Evolutionary conservation across 495 filamentous ascomycete species (phyloP).

Genomic region (Massariosphaeria phaeospora): DNA sequence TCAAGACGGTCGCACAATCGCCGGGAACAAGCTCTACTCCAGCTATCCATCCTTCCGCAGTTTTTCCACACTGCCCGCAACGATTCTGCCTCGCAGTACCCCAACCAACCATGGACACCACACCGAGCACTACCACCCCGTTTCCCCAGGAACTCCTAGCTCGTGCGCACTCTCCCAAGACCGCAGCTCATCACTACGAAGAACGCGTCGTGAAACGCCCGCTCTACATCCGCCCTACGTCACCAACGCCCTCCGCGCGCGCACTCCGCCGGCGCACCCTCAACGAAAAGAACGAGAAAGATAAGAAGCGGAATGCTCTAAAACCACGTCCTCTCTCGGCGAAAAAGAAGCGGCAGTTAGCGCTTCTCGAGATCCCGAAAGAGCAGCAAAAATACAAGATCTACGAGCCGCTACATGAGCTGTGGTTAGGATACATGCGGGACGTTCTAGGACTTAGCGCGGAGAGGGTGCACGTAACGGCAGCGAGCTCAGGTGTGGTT

Average conservation of each 20-base stretch:
- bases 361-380: constrained; percentile 68
- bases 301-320: constrained; percentile 47
- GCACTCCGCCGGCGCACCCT: constrained; percentile 54
- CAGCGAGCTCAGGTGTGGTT: constrained; percentile 56
- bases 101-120: too few relatives aligned
- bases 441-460: constrained; percentile 57
- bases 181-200: constrained; percentile 63
- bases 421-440: constrained; percentile 82
- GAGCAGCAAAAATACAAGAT: constrained; percentile 64
- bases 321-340: constrained; percentile 73
- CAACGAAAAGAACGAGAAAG: constrained; percentile 49
- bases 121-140: too few relatives aligned
- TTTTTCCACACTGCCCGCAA: too few relatives aligned
- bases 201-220: constrained; percentile 80
- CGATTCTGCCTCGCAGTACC: too few relatives aligned
- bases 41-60: too few relatives aligned
- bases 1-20: too few relatives aligned
- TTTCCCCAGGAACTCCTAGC: constrained; percentile 64
- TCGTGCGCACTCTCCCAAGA: constrained; percentile 67
- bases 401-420: constrained; percentile 66
- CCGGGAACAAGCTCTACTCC: too few relatives aligned
- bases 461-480: constrained; percentile 42
- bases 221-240: constrained; percentile 70
- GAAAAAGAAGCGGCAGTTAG: constrained; percentile 64
- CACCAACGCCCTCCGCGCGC: constrained; percentile 43